Percentiles rank a stretch among this genome's conserved stretches.
Evolutionary conservation across 768 basidiomycete genomes (phyloP).

Genomic region (Sarcodon sp.): DNA sequence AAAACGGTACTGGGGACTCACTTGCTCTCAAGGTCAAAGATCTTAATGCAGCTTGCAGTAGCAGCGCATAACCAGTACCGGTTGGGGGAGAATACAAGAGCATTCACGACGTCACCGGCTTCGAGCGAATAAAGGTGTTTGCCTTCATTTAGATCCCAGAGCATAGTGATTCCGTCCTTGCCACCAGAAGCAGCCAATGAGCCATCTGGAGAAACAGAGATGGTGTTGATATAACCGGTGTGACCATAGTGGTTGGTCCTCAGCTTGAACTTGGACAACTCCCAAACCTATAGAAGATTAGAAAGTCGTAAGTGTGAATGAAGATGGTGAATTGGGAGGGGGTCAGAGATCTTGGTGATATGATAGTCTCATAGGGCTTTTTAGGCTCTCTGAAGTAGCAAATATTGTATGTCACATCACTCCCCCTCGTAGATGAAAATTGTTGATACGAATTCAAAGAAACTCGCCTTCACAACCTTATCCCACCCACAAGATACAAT

Average conservation of each 20-base stretch:
- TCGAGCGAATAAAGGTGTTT: slow-evolving; percentile 99
- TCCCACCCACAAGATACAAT: slow-evolving; percentile 99
- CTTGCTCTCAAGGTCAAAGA: slow-evolving; percentile 99
- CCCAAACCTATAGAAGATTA: slow-evolving; percentile 71
- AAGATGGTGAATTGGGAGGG: not conserved
- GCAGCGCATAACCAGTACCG: slow-evolving; percentile 99
- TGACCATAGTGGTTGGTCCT: slow-evolving; percentile 99
- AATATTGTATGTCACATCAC: slow-evolving; percentile 17
- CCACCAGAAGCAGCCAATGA: slow-evolving; percentile 98
- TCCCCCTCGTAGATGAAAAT: slow-evolving; percentile 15
- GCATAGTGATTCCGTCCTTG: slow-evolving; percentile 99
- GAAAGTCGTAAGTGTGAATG: not conserved
- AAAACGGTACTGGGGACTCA: slow-evolving; percentile 26
- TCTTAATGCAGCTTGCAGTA: slow-evolving; percentile 94
- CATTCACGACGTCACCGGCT: slow-evolving; percentile 96
- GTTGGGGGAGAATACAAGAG: slow-evolving; percentile 99
- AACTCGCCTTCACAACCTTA: slow-evolving; percentile 95
- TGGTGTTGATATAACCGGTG: slow-evolving; percentile 97
- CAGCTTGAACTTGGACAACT: slow-evolving; percentile 98
- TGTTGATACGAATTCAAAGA: not conserved
- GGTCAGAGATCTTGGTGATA: slow-evolving; percentile 22
- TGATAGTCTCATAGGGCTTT: slow-evolving; percentile 19
- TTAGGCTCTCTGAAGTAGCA: slow-evolving; percentile 21
- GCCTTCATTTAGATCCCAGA: slow-evolving; percentile 99
- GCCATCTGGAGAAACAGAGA: slow-evolving; percentile 97